Conservation (phyloP, 2,329 filamentous ascomycete genomes). For the Furcasterigmium furcatum region DNA sequence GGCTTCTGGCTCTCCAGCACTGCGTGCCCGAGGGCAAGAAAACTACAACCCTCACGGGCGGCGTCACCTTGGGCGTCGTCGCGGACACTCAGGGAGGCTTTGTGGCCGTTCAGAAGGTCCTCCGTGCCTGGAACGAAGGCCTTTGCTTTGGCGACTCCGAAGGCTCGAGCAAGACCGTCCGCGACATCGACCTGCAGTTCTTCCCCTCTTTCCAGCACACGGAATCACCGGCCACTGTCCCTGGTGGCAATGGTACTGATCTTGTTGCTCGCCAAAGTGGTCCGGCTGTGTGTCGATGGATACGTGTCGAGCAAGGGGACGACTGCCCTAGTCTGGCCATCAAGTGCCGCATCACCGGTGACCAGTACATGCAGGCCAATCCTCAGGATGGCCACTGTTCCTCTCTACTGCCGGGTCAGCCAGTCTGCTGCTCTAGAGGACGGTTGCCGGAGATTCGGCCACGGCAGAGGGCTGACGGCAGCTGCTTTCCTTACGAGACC, state of each 20-base stretch:
- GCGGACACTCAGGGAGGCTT: background rate
- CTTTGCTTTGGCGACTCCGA: background rate
- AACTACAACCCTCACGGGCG: too few relatives aligned
- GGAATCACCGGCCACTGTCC: background rate
- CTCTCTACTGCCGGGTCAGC: slow-evolving; percentile 20
- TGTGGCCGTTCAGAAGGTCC: background rate
- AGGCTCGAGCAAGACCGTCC: too few relatives aligned
- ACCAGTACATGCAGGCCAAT: slow-evolving; percentile 22
- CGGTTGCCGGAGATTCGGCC: slow-evolving; percentile 27
- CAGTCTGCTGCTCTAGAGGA: slow-evolving; percentile 32
- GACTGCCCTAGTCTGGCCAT: slow-evolving; percentile 17
- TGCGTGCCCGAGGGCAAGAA: background rate
- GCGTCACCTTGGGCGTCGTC: background rate
- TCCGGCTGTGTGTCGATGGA: too few relatives aligned
- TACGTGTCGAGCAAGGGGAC: slow-evolving; percentile 15
- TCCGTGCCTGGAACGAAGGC: background rate
- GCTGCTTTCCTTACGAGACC: slow-evolving; percentile 24
- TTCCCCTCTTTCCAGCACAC: background rate
- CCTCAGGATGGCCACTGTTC: slow-evolving; percentile 19
- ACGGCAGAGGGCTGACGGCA: slow-evolving; percentile 27
- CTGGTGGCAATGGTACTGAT: too few relatives aligned
- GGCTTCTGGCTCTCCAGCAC: too few relatives aligned
- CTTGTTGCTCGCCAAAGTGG: too few relatives aligned
- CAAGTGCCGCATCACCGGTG: slow-evolving; percentile 17
- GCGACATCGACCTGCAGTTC: too few relatives aligned